These are phyloP conservation scores for Rhododendron griersonianum DNA, from an alignment of 148 eudicot species.

Conservation along the genomic window DNA sequence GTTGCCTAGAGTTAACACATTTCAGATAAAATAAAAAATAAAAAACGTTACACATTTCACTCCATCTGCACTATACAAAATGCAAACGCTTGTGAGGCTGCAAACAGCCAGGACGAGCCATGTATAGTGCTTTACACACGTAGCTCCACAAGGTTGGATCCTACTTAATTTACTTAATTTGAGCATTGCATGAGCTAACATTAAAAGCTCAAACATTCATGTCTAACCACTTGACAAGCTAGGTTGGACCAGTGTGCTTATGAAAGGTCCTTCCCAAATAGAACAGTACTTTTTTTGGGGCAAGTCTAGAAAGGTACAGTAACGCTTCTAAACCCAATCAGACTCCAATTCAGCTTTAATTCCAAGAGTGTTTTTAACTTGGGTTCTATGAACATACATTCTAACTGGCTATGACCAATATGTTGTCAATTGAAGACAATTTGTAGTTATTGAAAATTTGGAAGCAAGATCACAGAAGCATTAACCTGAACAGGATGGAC, in stretches of 20 bases:
- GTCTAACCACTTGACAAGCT: neutral
- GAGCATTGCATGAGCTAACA: neutral
- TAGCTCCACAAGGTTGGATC: neutral
- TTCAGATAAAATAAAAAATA: neutral
- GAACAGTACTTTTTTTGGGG: neutral
- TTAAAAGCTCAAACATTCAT: neutral
- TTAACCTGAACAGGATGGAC: neutral
- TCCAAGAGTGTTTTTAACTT: neutral
- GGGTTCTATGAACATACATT: too few relatives aligned
- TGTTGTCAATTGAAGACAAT: neutral
- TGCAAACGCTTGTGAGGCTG: neutral
- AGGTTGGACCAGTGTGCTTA: neutral
- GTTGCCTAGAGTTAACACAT: neutral
- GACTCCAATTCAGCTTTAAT: neutral
- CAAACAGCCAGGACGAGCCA: neutral
- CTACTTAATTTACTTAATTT: neutral
- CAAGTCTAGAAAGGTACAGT: neutral
- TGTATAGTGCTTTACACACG: neutral
- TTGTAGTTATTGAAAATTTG: neutral
- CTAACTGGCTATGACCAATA: neutral
- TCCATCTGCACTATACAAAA: neutral
- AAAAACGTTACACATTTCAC: neutral
- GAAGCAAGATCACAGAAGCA: neutral
- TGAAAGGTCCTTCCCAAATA: neutral
- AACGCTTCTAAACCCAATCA: neutral